Percentiles rank a stretch among this genome's conserved stretches.
Evolutionary conservation across 345 rosid species (phyloP).

Genomic region (Euphorbia peplus): DNA sequence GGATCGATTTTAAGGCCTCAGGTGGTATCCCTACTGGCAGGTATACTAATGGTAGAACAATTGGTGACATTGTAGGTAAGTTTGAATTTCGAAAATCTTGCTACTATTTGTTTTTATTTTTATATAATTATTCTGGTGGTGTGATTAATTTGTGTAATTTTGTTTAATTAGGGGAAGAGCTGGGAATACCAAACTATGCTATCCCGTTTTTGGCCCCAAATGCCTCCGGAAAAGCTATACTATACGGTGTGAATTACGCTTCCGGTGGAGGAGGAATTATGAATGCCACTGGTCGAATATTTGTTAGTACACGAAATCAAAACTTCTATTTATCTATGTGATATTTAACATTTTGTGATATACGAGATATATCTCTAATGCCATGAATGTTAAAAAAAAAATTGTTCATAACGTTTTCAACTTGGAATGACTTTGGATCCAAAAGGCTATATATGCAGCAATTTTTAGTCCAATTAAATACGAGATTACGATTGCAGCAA

Average conservation of each 20-base stretch:
- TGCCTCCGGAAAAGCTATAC: slow-evolving; percentile 60
- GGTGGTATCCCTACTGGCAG: slow-evolving; percentile 89
- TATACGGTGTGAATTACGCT: slow-evolving; percentile 79
- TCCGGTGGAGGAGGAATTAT: slow-evolving; percentile 93
- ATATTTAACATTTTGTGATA: neutral
- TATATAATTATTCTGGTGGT: neutral
- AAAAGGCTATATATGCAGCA: too few relatives aligned
- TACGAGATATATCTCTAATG: too few relatives aligned
- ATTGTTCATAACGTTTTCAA: too few relatives aligned
- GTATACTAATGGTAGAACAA: slow-evolving; percentile 85
- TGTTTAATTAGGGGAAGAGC: slow-evolving; percentile 54
- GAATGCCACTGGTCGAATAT: slow-evolving; percentile 92
- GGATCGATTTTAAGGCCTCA: slow-evolving; percentile 70
- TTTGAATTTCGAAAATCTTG: too few relatives aligned
- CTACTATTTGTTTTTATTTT: neutral
- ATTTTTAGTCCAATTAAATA: too few relatives aligned
- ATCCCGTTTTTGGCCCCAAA: slow-evolving; percentile 75
- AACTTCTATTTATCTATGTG: neutral
- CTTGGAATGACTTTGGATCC: too few relatives aligned
- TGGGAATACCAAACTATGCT: slow-evolving; percentile 67
- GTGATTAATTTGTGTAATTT: neutral
- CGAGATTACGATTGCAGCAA: too few relatives aligned
- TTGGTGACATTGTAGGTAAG: slow-evolving; percentile 74
- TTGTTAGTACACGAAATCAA: slow-evolving; percentile 33
- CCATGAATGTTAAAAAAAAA: too few relatives aligned